phyloP scores from a whole-genome alignment of 768 basidiomycete genomes.

The Kondoa malvinella region DNA sequence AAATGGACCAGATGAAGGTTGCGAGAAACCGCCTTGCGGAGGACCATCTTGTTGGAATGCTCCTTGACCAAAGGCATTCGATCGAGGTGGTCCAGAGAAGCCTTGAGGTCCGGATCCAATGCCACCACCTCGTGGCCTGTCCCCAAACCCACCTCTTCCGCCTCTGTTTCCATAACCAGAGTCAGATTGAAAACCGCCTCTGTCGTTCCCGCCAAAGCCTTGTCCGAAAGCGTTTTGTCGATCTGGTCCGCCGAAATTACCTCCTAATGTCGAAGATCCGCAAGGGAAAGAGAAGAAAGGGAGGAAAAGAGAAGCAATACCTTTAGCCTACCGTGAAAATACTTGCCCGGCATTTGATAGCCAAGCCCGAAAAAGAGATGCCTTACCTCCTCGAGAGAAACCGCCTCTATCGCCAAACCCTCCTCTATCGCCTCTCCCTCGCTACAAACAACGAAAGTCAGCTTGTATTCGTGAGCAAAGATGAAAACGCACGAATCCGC shows the following conservation, averaged over 20 bases:
- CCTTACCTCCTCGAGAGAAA: slow-evolving; percentile 9
- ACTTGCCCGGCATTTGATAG: slow-evolving; percentile 1
- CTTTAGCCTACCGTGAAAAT: slow-evolving; percentile 13
- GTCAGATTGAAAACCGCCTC: background rate
- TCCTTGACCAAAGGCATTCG: no score
- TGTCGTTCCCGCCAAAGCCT: background rate
- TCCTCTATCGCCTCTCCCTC: slow-evolving; percentile 13
- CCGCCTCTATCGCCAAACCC: slow-evolving; percentile 13
- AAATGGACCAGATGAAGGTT: background rate
- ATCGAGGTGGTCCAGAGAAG: no score
- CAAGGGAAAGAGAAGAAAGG: background rate
- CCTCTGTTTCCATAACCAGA: background rate
- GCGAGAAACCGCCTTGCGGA: background rate
- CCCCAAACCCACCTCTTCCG: background rate
- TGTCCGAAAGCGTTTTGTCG: background rate
- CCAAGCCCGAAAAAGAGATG: slow-evolving; percentile 3
- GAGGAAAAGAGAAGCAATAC: background rate
- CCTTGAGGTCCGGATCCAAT: no score
- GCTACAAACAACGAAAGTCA: background rate
- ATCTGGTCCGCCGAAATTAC: background rate
- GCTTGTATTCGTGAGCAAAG: background rate
- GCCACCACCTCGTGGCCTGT: background rate
- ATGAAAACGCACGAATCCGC: slow-evolving; percentile 18
- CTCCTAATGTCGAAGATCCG: background rate
- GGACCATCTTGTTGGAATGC: background rate